These are phyloP conservation scores for Luvunga scandens DNA, from an alignment of 345 rosid species.

Conservation along the genomic window DNA sequence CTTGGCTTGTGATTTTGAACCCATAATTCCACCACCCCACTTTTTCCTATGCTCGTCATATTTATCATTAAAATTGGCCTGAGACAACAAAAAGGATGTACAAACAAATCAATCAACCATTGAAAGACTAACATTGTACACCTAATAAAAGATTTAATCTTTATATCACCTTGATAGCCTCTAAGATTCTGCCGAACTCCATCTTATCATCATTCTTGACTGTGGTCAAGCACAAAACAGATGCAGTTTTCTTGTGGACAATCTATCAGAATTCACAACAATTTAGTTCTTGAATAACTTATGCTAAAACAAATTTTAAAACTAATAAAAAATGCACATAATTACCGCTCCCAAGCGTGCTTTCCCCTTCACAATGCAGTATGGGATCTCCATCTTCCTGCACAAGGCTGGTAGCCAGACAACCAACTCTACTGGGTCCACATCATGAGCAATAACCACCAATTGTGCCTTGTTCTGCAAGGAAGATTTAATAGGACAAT, in stretches of 20 bases:
- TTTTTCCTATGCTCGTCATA: conserved; percentile 69
- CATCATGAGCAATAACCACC: conserved; percentile 59
- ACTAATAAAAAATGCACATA: background rate
- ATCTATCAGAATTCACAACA: conserved; percentile 31
- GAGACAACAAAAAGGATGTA: background rate
- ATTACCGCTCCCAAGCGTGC: conserved; percentile 50
- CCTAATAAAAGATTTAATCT: background rate
- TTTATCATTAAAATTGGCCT: conserved; percentile 80
- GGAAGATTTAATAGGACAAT: background rate
- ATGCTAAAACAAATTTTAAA: background rate
- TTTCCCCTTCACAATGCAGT: conserved; percentile 57
- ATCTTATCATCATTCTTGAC: conserved; percentile 77
- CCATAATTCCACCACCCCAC: conserved; percentile 93
- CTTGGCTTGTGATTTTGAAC: conserved; percentile 81
- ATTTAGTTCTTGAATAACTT: background rate
- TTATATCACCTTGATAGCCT: conserved; percentile 62
- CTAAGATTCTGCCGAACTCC: conserved; percentile 70
- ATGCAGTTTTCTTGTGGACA: conserved; percentile 72
- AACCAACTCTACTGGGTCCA: conserved; percentile 59
- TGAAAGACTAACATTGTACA: background rate
- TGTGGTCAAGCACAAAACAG: conserved; percentile 69
- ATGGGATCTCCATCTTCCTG: conserved; percentile 62
- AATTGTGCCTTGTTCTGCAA: conserved; percentile 71
- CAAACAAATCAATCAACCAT: background rate
- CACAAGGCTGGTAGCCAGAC: conserved; percentile 65